Base-by-base conservation (phyloP, 164 flowering plant genomes). In the Saururus chinensis region DNA sequence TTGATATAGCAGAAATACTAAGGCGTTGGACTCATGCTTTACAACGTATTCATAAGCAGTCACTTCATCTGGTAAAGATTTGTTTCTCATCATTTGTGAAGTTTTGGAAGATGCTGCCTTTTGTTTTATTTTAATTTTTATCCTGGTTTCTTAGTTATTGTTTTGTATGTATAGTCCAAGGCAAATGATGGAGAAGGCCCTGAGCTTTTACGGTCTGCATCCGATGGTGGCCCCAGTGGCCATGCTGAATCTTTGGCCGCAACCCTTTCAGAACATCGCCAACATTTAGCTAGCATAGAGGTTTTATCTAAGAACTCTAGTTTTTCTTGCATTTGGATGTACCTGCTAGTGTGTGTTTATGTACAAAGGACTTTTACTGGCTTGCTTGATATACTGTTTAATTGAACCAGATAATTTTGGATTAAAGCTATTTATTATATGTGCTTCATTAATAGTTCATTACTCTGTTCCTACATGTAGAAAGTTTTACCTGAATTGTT, bases 1-100 rank as follows among this genome's bases (percentile, higher is more conserved):
- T 92, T 77, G 98, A 92, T 74, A 81, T 92, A 56, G 96, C 98
- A 41, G 98, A 92, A 79, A 76, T 92, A 60, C 79, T 92, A n/a
- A 82, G 98, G 79, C 87, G 96, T 57, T 92, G 98, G 98, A 92
- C 96, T 19, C 98, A 92, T 80, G 98, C 96, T 37, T 75, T 92
- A 64, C 96, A 92, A 60, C 96, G 96, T 59, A 84, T 92, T 71
- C 98, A 92, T 69, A 92, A 89, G 62, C 98, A 89, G 69, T 87
- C 96, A 17, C 86, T 87, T 67, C 82, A 78, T 55, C 68, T 80
- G 77, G 83, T 80, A 75, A 49, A 42, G 42, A 22, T 30, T 7
- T 35, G 49, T 51, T 61, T 61, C 21, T 11, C 45, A 19, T 20
- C 20, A 16, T 16, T 26, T 58, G 60, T 58, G 11, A 35, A 17